phyloP scores from a whole-genome alignment of 345 rosid genomes.

The Pugionium cornutum region DNA sequence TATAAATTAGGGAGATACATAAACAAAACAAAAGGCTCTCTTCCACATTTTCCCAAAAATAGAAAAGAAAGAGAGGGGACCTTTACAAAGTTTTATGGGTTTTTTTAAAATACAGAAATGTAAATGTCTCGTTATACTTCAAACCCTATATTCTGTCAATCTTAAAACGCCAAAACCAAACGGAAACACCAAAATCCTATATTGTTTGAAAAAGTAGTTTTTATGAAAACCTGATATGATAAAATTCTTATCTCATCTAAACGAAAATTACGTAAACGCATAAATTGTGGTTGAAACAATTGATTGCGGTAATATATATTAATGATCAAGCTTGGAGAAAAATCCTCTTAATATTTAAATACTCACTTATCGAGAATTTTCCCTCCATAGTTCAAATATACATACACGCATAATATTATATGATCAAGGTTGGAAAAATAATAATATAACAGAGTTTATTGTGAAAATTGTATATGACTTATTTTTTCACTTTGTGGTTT shows the following conservation, averaged over 20 bases:
- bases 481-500: not conserved
- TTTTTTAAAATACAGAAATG: conserved; percentile 17
- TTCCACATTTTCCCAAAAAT: not conserved
- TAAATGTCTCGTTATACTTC: conserved; percentile 20
- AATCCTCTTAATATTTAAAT: too few species aligned
- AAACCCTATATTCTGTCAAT: not conserved
- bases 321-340: too few species aligned
- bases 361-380: too few species aligned
- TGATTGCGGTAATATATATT: not conserved
- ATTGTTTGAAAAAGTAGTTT: too few species aligned
- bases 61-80: not conserved
- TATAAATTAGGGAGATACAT: conserved; percentile 27
- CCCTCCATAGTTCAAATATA: too few species aligned
- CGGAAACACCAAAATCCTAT: too few species aligned
- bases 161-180: not conserved
- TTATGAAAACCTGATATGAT: too few species aligned
- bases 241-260: not conserved
- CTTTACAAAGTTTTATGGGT: conserved; percentile 19
- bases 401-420: too few species aligned
- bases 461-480: too few species aligned
- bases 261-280: not conserved
- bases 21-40: not conserved
- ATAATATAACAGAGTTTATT: too few species aligned
- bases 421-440: too few species aligned
- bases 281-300: not conserved